Evolutionary conservation across 208 protist species (phyloP), one percentile per base, ranked within the genome.

Genomic region (Leishmania arabica): DNA sequence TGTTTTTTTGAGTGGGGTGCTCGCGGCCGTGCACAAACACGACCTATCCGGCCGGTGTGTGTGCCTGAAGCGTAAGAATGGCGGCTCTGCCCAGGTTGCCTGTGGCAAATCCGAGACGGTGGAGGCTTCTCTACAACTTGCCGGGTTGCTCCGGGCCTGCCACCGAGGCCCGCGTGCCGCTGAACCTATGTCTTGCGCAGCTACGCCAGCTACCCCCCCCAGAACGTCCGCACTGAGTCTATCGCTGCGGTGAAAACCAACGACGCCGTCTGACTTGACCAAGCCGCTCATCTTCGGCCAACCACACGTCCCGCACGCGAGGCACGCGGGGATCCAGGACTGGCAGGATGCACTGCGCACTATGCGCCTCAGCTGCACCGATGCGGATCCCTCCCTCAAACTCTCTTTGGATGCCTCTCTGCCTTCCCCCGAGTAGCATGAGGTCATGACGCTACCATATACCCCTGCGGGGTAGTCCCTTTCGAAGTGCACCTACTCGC

Each of bases 121-220:
- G 49, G 58, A 89, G 78, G 78, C 74, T 81, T 15, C 19, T 87
- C 60, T 95, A 84, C 83, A 65, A 17, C 42, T 73, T 79, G 24
- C 37, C 68, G 45, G 65, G 83, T 70, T 95, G 90, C 90, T 77
- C 53, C 24, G 92, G 90, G 68, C 37, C 42, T 21, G 17, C 84
- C 3, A 64, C 79, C 24, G 51, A 27, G 40, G 53, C 81, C 34
- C 79, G 73, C 51, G 81, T 91, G 82, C 92, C 92, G 51, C 79
- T 92, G 60, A 75, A 85, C 78, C 68, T 69, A 66, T 95, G 92
- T 83, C 54, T 93, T 93, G 45, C n/a, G 81, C 80, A 84, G 82
- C 80, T 87, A 89, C 81, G 42, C 84, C 6, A 84, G 88, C 74
- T 92, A 91, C 82, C 84, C 90, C 90, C 34, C 34, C 34, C 53